Percentiles rank a stretch among this genome's conserved stretches.
These are phyloP conservation scores for Pseudocercospora crystallina DNA, from an alignment of 2,329 filamentous ascomycete genomes.

Conservation along the genomic window DNA sequence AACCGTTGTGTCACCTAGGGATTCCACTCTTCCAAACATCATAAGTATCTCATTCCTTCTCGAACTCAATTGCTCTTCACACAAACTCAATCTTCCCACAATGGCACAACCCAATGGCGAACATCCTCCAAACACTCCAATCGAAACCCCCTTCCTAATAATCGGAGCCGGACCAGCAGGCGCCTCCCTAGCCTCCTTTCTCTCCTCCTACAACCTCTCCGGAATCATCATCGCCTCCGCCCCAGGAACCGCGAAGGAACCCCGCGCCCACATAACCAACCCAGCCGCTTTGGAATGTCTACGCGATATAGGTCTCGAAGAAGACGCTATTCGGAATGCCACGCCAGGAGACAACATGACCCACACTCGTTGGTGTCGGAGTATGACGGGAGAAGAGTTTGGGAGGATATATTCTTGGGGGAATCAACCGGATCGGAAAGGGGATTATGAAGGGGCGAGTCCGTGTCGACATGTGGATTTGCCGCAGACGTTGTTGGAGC, in stretches of 20 bases:
- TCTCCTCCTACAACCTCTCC: slow-evolving; percentile 39
- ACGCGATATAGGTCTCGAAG: slow-evolving; percentile 46
- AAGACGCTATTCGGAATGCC: slow-evolving; percentile 35
- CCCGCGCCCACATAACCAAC: slow-evolving; percentile 62
- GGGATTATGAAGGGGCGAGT: slow-evolving; percentile 43
- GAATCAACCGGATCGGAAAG: slow-evolving; percentile 40
- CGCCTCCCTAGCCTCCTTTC: slow-evolving; percentile 36
- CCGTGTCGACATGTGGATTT: slow-evolving; percentile 46
- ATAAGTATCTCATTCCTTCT: no score
- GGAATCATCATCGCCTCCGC: slow-evolving; percentile 56
- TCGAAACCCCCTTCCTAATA: slow-evolving; percentile 35
- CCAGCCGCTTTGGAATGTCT: slow-evolving; percentile 54
- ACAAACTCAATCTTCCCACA: no score
- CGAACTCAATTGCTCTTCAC: no score
- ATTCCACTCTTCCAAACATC: no score
- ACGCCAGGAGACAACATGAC: slow-evolving; percentile 38
- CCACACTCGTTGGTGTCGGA: slow-evolving; percentile 47
- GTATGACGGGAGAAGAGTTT: slow-evolving; percentile 47
- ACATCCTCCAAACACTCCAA: neutral
- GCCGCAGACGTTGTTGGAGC: slow-evolving; percentile 47
- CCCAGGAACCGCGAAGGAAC: slow-evolving; percentile 55
- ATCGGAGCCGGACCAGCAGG: slow-evolving; percentile 37
- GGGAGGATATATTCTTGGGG: slow-evolving; percentile 46
- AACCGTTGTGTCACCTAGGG: no score
- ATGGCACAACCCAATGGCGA: slow-evolving; percentile 7